Evolutionary conservation across 768 basidiomycete species (phyloP).

Genomic region (Goffeauzyma gilvescens): DNA sequence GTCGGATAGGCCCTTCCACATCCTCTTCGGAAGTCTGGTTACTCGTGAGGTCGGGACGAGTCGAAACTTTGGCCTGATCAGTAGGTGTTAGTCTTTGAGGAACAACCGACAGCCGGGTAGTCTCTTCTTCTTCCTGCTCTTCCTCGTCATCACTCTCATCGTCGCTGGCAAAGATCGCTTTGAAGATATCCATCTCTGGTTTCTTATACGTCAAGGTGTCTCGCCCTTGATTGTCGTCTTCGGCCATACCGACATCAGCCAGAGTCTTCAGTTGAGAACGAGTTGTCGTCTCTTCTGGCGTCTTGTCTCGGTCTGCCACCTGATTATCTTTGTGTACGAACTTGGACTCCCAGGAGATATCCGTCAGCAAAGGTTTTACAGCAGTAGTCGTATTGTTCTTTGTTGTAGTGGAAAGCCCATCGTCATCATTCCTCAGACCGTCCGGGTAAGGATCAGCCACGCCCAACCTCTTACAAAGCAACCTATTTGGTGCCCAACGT

Average conservation of each 20-base stretch:
- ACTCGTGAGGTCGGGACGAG: neutral
- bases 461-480: conserved; percentile 84
- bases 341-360: conserved; percentile 19
- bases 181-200: conserved; percentile 83
- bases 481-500: conserved; percentile 59
- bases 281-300: neutral
- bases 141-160: conserved; percentile 72
- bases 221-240: conserved; percentile 71
- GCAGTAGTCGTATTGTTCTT: conserved; percentile 2
- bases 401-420: too few relatives aligned
- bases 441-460: conserved; percentile 67
- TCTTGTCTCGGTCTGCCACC: neutral
- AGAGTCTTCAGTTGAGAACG: conserved; percentile 31
- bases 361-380: conserved; percentile 1
- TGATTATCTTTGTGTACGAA: conserved; percentile 19
- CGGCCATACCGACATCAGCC: conserved; percentile 70
- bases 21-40: too few relatives aligned
- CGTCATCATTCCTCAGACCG: too few relatives aligned
- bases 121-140: conserved; percentile 32
- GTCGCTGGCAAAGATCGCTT: conserved; percentile 91
- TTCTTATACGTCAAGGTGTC: conserved; percentile 75
- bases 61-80: too few relatives aligned
- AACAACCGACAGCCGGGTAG: too few relatives aligned
- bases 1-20: too few relatives aligned
- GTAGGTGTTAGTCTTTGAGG: too few relatives aligned